Base-by-base conservation (phyloP, 805 yeast genomes). In the Candida nitratophila region DNA sequence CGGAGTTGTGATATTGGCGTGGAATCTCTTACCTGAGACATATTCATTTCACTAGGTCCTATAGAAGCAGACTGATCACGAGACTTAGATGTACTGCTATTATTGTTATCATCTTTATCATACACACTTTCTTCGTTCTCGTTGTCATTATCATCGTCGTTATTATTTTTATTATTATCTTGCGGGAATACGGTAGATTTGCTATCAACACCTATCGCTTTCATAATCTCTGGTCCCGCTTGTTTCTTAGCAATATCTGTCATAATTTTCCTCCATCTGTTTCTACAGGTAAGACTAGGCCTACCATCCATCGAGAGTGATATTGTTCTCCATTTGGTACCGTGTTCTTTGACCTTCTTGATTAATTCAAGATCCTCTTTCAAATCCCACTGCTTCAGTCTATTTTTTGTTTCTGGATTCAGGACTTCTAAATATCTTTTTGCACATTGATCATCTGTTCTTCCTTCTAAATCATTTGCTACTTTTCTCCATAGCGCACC, bases 401-500 rank as follows among this genome's bases (percentile, higher is more conserved):
- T 65, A 51, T 84, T 88, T 47, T 79, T 79, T 10, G 89, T 84
- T 24, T 69, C 71, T 6, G 97, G 96, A 53, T 87, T 93, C 46
- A 90, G 62, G 2, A 88, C 96, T 56, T 90, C 97, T 15, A 82
- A 79, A 59, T 86, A 90, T 54, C 97, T 68, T 57, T 90, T 90
- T 2, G 96, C 86, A 68, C 98, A 90, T 66, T 90, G 97, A 61
- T 89, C 96, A 56, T 89, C 96, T 0, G 95, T 90, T 57, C 97
- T 71, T 5, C 96, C 95, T 3, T 78, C 76, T 12, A 90, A 84
- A 43, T 76, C 81, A 41, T 71, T 64, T 0, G 96, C 80, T 11
- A 90, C 89, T 53, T 82, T 82, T 49, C 85, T 86, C 97, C 97
- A 90, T 27, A 81, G 75, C 0, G 95, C 74, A 0, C 97, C 97